Conservation (phyloP, 2,329 filamentous ascomycete species). For the Epichloe uncinata region DNA sequence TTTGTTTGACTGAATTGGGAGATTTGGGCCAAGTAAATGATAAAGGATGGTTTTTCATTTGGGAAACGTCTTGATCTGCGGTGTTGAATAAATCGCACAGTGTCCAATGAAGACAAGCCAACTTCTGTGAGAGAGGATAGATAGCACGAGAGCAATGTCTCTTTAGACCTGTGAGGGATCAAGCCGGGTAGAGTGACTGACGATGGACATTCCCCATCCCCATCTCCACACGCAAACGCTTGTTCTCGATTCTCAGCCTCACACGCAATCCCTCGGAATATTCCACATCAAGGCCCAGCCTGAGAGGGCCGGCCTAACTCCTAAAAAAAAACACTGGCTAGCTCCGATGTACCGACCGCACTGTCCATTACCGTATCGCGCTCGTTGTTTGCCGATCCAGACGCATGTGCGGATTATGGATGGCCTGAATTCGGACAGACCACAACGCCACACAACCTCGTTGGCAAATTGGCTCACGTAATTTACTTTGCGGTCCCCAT, state of each 20-base stretch:
- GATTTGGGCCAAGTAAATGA: neutral
- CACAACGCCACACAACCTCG: neutral
- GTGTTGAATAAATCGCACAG: neutral
- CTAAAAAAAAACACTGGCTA: neutral
- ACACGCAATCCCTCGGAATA: neutral
- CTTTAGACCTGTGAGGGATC: neutral
- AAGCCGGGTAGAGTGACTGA: neutral
- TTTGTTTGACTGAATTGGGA: neutral
- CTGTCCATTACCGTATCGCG: neutral
- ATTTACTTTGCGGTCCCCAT: neutral
- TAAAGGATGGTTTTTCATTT: neutral
- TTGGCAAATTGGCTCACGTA: neutral
- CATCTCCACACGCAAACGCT: neutral
- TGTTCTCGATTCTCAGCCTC: neutral
- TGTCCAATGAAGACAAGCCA: neutral
- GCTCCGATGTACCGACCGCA: neutral
- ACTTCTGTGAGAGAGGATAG: neutral
- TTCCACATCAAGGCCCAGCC: neutral
- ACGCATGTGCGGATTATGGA: neutral
- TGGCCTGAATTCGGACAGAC: neutral
- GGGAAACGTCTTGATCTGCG: neutral
- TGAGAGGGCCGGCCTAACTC: no score
- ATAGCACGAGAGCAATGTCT: neutral
- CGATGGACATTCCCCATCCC: neutral
- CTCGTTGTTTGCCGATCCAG: neutral